Evolutionary conservation across 2,329 filamentous ascomycete species (phyloP).

Genomic region (Pseudocercospora vitis): DNA sequence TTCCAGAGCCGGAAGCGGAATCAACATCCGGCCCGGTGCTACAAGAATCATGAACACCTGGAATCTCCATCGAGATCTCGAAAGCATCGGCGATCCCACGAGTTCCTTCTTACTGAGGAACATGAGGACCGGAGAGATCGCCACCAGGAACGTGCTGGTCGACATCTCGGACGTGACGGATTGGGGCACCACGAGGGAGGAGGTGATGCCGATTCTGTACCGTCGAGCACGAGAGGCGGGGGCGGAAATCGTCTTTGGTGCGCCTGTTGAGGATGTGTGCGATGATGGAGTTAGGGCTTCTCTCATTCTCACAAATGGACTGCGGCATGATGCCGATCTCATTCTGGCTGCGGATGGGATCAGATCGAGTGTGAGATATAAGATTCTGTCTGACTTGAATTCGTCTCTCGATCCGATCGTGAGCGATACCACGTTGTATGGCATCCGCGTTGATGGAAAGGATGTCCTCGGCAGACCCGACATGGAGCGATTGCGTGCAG

Average conservation of each 20-base stretch:
- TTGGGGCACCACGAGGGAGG: constrained; percentile 12
- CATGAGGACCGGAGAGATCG: constrained; percentile 12
- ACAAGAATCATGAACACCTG: constrained; percentile 17
- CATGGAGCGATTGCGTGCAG: background rate
- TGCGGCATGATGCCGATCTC: constrained; percentile 9
- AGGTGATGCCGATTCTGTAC: constrained; percentile 10
- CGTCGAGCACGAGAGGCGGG: background rate
- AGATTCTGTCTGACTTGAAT: constrained; percentile 8
- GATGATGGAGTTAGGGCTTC: constrained; percentile 7
- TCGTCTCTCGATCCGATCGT: constrained; percentile 9
- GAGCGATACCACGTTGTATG: constrained; percentile 12
- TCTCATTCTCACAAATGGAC: constrained; percentile 6
- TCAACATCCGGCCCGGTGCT: constrained; percentile 20
- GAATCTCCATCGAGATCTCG: constrained; percentile 13
- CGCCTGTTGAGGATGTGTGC: constrained; percentile 5
- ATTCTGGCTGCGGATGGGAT: constrained; percentile 17
- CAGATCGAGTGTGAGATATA: constrained; percentile 8
- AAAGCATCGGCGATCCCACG: constrained; percentile 11
- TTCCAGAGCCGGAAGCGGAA: constrained; percentile 15
- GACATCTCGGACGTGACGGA: constrained; percentile 6
- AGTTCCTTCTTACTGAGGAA: constrained; percentile 8
- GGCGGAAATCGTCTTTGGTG: constrained; percentile 4
- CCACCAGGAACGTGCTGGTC: constrained; percentile 6
- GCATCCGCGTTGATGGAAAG: background rate
- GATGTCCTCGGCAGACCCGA: constrained; percentile 4